Percentiles rank a stretch among this genome's conserved stretches.
Evolutionary conservation across 768 basidiomycete genomes (phyloP).

Genomic region (Amanita phalloides): DNA sequence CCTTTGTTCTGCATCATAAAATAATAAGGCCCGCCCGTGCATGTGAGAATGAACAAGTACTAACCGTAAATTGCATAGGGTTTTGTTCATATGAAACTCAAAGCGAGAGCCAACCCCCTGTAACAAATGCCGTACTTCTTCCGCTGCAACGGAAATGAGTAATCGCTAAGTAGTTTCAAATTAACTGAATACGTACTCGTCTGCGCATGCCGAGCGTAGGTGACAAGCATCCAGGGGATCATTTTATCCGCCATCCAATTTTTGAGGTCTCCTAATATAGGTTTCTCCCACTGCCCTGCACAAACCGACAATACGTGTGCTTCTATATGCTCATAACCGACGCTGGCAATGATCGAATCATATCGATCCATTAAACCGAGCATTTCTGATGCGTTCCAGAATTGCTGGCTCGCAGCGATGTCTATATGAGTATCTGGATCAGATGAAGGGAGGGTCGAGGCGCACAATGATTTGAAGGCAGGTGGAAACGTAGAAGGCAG

Average conservation of each 20-base stretch:
- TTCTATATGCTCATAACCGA: slow-evolving; percentile 84
- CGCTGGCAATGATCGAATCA: slow-evolving; percentile 71
- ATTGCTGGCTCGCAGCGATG: slow-evolving; percentile 2
- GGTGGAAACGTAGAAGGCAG: slow-evolving; percentile 58
- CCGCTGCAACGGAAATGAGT: slow-evolving; percentile 28
- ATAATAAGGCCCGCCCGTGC: not conserved
- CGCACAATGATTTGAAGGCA: slow-evolving; percentile 60
- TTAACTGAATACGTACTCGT: slow-evolving; percentile 29
- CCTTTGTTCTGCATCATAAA: slow-evolving; percentile 40
- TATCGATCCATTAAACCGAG: slow-evolving; percentile 76
- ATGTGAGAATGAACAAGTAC: not conserved
- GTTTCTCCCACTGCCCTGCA: slow-evolving; percentile 56
- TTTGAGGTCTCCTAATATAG: slow-evolving; percentile 49
- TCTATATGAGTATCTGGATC: slow-evolving; percentile 7
- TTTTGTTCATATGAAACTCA: slow-evolving; percentile 91
- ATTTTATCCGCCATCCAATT: slow-evolving; percentile 74
- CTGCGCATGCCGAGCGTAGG: slow-evolving; percentile 61
- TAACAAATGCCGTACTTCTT: slow-evolving; percentile 63
- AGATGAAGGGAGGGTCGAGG: slow-evolving; percentile 39
- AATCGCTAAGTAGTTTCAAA: not conserved
- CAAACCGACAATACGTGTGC: slow-evolving; percentile 56
- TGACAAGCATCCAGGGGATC: slow-evolving; percentile 76
- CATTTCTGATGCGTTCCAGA: slow-evolving; percentile 55
- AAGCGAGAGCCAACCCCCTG: slow-evolving; percentile 73
- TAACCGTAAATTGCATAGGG: slow-evolving; percentile 76